Conservation (phyloP, 208 protist genomes). For the Vickermania ingenoplastis region DNA sequence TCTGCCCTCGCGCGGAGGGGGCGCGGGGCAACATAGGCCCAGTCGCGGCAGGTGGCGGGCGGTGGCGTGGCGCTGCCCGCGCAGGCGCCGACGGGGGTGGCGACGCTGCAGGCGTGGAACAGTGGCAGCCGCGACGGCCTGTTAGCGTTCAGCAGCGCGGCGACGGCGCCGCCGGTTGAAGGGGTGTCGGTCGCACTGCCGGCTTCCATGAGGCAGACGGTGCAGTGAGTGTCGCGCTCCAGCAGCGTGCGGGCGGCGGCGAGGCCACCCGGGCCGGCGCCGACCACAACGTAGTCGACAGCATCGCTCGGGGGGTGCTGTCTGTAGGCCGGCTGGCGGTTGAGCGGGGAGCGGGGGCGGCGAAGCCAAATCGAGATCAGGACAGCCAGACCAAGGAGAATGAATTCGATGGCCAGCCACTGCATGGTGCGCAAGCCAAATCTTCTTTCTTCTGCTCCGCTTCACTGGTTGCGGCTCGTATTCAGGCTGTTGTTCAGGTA, state of each 20-base stretch:
- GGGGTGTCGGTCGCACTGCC: conserved; percentile 8
- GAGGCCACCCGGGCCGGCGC: conserved; percentile 64
- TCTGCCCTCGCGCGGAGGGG: neutral
- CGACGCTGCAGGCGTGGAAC: neutral
- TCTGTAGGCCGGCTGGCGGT: neutral
- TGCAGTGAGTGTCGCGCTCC: neutral
- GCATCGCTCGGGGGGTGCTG: neutral
- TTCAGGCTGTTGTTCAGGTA: no score
- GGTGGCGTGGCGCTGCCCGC: neutral
- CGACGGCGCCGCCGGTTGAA: neutral
- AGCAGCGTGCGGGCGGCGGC: conserved; percentile 39
- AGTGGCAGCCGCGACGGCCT: neutral
- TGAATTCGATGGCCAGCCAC: no score
- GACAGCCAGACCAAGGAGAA: no score
- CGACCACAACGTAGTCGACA: conserved; percentile 77
- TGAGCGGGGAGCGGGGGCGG: neutral
- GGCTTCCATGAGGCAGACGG: conserved; percentile 49
- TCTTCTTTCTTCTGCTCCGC: no score
- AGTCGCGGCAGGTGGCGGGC: neutral
- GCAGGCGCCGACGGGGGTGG: neutral
- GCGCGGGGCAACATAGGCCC: neutral
- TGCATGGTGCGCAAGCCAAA: no score
- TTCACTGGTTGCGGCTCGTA: no score
- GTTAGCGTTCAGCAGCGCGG: neutral
- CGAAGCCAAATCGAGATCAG: neutral